phyloP scores from a whole-genome alignment of 2,329 filamentous ascomycete genomes.

The Sporothrix euskadiensis region DNA sequence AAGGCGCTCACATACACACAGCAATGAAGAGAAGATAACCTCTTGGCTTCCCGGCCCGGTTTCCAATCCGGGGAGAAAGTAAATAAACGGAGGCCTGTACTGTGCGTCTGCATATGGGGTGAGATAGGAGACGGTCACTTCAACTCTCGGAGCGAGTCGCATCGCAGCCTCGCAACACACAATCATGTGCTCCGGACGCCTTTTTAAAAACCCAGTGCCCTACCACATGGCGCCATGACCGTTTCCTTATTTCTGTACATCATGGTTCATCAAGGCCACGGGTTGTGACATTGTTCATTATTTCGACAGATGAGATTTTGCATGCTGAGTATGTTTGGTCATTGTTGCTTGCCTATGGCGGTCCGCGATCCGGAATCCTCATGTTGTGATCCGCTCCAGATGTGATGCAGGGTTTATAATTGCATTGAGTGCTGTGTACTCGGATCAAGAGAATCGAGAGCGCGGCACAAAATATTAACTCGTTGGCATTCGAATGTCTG shows the following conservation, averaged over 20 bases:
- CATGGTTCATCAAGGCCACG: not conserved
- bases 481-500: not conserved
- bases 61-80: not conserved
- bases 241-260: not conserved
- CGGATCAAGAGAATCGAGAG: too few species aligned
- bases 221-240: not conserved
- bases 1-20: too few species aligned
- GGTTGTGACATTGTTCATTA: too few species aligned
- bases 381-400: too few species aligned
- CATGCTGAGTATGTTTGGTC: too few species aligned
- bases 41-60: not conserved
- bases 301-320: too few species aligned
- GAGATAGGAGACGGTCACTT: not conserved
- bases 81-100: not conserved
- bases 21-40: not conserved
- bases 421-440: too few species aligned
- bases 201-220: not conserved
- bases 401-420: too few species aligned
- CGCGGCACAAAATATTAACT: too few species aligned
- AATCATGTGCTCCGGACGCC: conserved; percentile 1
- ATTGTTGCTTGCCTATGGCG: too few species aligned
- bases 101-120: not conserved
- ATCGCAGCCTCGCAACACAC: not conserved
- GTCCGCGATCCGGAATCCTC: too few species aligned
- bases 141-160: not conserved